These are phyloP conservation scores for Trichoderma koningii DNA, from an alignment of 2,329 filamentous ascomycete genomes.

Conservation along the genomic window DNA sequence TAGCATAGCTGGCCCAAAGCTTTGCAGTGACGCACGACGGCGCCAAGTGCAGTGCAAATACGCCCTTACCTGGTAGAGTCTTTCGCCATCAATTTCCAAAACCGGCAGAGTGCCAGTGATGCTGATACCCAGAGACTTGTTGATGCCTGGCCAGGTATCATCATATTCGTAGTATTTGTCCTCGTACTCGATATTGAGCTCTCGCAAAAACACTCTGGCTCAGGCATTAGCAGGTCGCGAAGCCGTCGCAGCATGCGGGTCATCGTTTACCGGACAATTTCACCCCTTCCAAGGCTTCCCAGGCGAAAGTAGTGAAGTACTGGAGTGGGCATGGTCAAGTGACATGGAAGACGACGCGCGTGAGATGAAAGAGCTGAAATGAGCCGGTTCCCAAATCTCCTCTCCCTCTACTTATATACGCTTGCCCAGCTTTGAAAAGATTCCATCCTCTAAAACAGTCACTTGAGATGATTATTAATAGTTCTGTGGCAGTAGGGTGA, in stretches of 20 bases:
- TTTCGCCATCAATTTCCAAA: slow-evolving; percentile 41
- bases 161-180: slow-evolving; percentile 37
- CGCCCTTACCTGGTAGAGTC: slow-evolving; percentile 31
- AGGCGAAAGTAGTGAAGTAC: slow-evolving; percentile 11
- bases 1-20: slow-evolving; percentile 26
- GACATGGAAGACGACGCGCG: background rate
- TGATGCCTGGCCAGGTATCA: slow-evolving; percentile 30
- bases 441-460: background rate
- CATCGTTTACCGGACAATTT: slow-evolving; percentile 18
- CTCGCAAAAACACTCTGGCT: slow-evolving; percentile 23
- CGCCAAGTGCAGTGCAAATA: slow-evolving; percentile 28
- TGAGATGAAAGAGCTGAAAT: background rate
- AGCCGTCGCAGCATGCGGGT: background rate
- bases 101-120: slow-evolving; percentile 41
- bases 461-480: slow-evolving; percentile 17
- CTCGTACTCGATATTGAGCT: slow-evolving; percentile 32
- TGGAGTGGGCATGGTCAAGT: background rate
- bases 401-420: background rate
- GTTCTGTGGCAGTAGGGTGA: background rate
- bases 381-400: no score
- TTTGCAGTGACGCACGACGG: slow-evolving; percentile 30
- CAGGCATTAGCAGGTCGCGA: background rate
- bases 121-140: slow-evolving; percentile 34
- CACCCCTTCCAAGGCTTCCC: slow-evolving; percentile 16
- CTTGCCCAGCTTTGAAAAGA: background rate